Conservation (phyloP, 108 stramenopile species). For the Cyclotella choctawhatcheeana region DNA sequence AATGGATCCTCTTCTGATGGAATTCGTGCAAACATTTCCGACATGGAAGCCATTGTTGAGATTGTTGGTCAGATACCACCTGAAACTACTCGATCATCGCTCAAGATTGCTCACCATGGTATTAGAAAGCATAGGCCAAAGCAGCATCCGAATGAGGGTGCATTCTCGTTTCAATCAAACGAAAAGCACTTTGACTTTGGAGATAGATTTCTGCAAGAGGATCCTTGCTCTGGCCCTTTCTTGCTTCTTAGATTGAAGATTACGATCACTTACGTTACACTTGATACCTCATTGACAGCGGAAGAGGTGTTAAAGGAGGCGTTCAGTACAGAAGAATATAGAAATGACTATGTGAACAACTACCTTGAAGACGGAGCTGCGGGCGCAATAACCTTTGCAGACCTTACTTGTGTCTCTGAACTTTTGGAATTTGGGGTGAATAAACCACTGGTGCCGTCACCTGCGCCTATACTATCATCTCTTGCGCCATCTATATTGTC, state of each 20-base stretch:
- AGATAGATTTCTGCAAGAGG: not conserved
- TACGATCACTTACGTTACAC: constrained; percentile 6
- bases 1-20: constrained; percentile 9
- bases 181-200: not conserved
- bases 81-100: not conserved
- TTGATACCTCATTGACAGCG: not conserved
- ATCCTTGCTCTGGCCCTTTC: constrained; percentile 18
- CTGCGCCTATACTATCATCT: not conserved
- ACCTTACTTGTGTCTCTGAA: constrained; percentile 28
- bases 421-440: no score
- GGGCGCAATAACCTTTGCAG: constrained; percentile 16
- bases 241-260: constrained; percentile 10
- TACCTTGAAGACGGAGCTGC: constrained; percentile 8
- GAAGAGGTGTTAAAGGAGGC: constrained; percentile 11
- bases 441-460: not conserved
- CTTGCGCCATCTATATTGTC: constrained; percentile 2
- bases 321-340: constrained; percentile 19
- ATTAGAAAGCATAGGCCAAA: not conserved
- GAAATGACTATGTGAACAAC: constrained; percentile 34
- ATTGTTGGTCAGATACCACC: constrained; percentile 16
- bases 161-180: not conserved
- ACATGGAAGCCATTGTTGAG: constrained; percentile 16
- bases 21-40: constrained; percentile 13
- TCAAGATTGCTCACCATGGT: not conserved
- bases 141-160: not conserved